Evolutionary conservation across 2,329 filamentous ascomycete genomes (phyloP), one percentile per base, ranked within the genome.

Genomic region (Ilyonectria destructans): DNA sequence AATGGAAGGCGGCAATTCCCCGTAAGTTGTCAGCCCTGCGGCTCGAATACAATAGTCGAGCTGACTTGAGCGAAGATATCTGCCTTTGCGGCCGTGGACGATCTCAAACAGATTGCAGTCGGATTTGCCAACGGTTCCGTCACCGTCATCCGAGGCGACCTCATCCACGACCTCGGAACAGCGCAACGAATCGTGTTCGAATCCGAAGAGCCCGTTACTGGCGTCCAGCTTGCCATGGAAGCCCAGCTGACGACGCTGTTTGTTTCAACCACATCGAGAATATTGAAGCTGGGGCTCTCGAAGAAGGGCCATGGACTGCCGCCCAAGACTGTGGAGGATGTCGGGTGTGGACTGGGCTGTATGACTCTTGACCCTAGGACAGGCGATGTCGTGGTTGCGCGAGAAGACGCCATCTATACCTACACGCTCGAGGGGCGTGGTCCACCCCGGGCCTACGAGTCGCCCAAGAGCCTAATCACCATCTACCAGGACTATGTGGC

Each of bases 121-220:
- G 97, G 96, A 6, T 99, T 99, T 79, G 96, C 92, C 13, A 98
- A 99, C 81, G 96, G 96, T 8, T 91, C 95, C 1, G 96, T 99
- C 13, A 97, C 95, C 0, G 91, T 99, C 31, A 93, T 99, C 65
- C 90, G 96, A 66, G 96, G 97, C 68, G 96, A 99, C 79, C 85
- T 99, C 56, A 93, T 99, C 74, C 95, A 99, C 80, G 96, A 99
- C 80, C 91, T 96, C 65, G 96, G 97, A 23, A 95, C 96, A 12
- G 95, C 94, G 79, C 96, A 99, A 80, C 90, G 96, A 60, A 96
- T 96, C 37, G 94, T 99, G 10, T 96, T 97, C 82, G 96, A 99
- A 79, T 97, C 95, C 0, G 95, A 98, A 75, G 96, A 99, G 79
- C 97, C 96, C 0, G 91, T 99, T 10, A 99, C 96, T 0, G 96